Percentiles rank a stretch among this genome's conserved stretches.
Evolutionary conservation across 495 filamentous ascomycete species (phyloP).

Genomic region (Penicillium manginii): DNA sequence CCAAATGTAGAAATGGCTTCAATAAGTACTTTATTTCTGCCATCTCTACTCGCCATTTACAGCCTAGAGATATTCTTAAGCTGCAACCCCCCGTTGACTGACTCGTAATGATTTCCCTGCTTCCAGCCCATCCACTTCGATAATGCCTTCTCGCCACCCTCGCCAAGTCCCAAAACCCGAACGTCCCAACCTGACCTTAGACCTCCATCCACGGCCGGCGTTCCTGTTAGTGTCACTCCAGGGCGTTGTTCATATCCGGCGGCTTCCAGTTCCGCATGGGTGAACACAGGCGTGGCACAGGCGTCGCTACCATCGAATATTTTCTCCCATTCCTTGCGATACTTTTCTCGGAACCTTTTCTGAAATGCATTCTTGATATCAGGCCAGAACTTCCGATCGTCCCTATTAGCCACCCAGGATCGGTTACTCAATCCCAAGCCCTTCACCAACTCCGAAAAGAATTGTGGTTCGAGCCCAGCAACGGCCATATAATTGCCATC

Average conservation of each 20-base stretch:
- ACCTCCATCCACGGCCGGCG: slow-evolving; percentile 57
- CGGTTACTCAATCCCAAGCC: slow-evolving; percentile 53
- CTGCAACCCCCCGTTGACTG: slow-evolving; percentile 1
- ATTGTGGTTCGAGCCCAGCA: slow-evolving; percentile 76
- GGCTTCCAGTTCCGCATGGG: slow-evolving; percentile 64
- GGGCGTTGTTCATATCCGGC: slow-evolving; percentile 68
- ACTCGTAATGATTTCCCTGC: slow-evolving; percentile 61
- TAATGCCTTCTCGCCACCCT: slow-evolving; percentile 65
- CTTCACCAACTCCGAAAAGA: slow-evolving; percentile 61
- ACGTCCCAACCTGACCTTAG: slow-evolving; percentile 57
- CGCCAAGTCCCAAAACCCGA: slow-evolving; percentile 54
- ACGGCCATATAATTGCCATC: slow-evolving; percentile 74
- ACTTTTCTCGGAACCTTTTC: slow-evolving; percentile 61
- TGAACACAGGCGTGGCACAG: slow-evolving; percentile 80
- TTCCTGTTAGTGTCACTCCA: slow-evolving; percentile 61
- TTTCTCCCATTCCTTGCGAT: slow-evolving; percentile 71
- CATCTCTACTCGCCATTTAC: not conserved
- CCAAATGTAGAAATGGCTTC: no score
- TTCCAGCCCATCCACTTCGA: slow-evolving; percentile 71
- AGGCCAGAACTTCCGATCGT: slow-evolving; percentile 60
- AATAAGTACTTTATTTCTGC: no score
- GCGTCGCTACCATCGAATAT: slow-evolving; percentile 81
- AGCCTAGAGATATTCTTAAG: not conserved
- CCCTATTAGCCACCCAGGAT: slow-evolving; percentile 24
- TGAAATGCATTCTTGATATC: slow-evolving; percentile 58